Evolutionary conservation across 176 grass and related monocot species (phyloP), one percentile per base, ranked within the genome.

Genomic region (Saccharum officinarum): DNA sequence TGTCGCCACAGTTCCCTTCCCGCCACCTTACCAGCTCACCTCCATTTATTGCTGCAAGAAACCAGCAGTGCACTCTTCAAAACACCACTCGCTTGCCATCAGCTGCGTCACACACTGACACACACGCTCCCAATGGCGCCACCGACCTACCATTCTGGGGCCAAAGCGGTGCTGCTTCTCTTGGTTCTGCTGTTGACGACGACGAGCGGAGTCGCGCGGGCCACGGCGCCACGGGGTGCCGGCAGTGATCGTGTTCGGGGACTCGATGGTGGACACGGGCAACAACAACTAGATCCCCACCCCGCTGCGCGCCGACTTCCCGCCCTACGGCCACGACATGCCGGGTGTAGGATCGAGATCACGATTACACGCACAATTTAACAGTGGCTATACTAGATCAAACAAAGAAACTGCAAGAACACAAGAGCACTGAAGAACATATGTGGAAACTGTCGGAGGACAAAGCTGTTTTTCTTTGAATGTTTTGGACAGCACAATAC

Each of bases 201-300:
- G 75, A 11, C 20, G 5, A 34, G 50, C 25, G n/a, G 69, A 25
- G 6, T 0, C 4, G 15, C 16, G 7, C 9, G 17, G 14, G 67
- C 31, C 39, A 14, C 18, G 49, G 39, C 79, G 55, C 3, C 73
- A 30, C n/a, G 1, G 75, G 5, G 82, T 98, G 25, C 87, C 96
- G 9, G 96, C 96, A 38, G 65, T 94, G 83, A 95, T 98, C 78
- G 93, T 95, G 69, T 98, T 98, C 91, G 96, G 96, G 0, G 93
- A 95, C 86, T 98, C 93, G 65, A 95, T 93, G 64, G 93, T 95
- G 50, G 96, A 98, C 87, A 65, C 93, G 40, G 96, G 96, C 69
- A 98, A 98, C 90, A 95, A 95, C 84, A 95, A 98, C 80, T 60
- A 54, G 82, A 77, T 97, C 73, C 22, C 1, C 1, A 92, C 92